phyloP scores from a whole-genome alignment of 176 grass and related monocot genomes.

The Triticum aestivum region IWGSC_CS_RefSeq_v2.1 NC_057807.1:403081248-403081747 shows the following conservation, averaged over 20 bases:
- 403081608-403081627: not conserved
- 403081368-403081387: not conserved
- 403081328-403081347: not conserved
- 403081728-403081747: not conserved
- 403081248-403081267: not conserved
- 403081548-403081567: not conserved
- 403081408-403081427: not conserved
- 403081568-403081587: not conserved
- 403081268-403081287: not conserved
- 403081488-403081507: not conserved
- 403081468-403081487: not conserved
- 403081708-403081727: not conserved
- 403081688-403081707: not conserved
- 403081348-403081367: not conserved
- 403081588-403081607: not conserved
- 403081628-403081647: not conserved
- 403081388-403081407: slow-evolving; percentile 9
- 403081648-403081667: not conserved
- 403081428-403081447: not conserved
- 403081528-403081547: not conserved
- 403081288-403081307: not conserved
- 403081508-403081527: not conserved
- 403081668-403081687: not conserved
- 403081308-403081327: not conserved
- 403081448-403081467: not conserved